Evolutionary conservation across 1,139 yeast genomes (phyloP).

Genomic region (Geotrichum macrosporum): DNA sequence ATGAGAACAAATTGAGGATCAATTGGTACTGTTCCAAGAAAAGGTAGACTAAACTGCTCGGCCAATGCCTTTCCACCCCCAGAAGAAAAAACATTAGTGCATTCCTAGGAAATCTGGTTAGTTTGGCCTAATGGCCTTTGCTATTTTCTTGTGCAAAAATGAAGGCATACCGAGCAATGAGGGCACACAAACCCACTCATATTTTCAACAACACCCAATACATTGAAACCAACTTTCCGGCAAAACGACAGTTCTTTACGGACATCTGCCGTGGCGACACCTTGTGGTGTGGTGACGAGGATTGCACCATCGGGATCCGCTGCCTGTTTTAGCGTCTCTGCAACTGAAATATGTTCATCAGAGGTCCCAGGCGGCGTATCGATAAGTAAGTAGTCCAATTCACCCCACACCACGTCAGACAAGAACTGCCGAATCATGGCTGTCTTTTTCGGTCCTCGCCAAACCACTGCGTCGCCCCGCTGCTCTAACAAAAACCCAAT

Average conservation of each 20-base stretch:
- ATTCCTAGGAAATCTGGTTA: no score
- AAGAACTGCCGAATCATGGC: slow-evolving; percentile 95
- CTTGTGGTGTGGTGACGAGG: slow-evolving; percentile 94
- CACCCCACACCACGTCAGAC: slow-evolving; percentile 88
- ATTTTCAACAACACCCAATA: slow-evolving; percentile 87
- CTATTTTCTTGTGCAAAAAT: no score
- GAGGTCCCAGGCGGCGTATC: slow-evolving; percentile 99
- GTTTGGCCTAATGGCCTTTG: no score
- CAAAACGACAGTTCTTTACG: slow-evolving; percentile 92
- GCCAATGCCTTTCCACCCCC: slow-evolving; percentile 89
- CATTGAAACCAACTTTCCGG: slow-evolving; percentile 70
- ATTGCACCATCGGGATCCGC: slow-evolving; percentile 87
- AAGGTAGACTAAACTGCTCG: slow-evolving; percentile 54
- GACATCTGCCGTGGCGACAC: slow-evolving; percentile 88
- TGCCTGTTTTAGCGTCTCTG: slow-evolving; percentile 74
- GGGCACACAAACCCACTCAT: slow-evolving; percentile 98
- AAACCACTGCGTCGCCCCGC: slow-evolving; percentile 86
- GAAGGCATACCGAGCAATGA: slow-evolving; percentile 51
- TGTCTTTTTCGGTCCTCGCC: slow-evolving; percentile 98
- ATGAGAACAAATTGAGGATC: slow-evolving; percentile 87
- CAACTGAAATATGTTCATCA: slow-evolving; percentile 95
- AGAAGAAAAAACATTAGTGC: slow-evolving; percentile 79
- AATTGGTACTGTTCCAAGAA: slow-evolving; percentile 83
- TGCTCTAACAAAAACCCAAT: slow-evolving; percentile 83
- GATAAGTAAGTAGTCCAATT: slow-evolving; percentile 71